These are phyloP conservation scores for Truncatella angustata DNA, from an alignment of 2,329 filamentous ascomycete genomes.

Conservation along the genomic window DNA sequence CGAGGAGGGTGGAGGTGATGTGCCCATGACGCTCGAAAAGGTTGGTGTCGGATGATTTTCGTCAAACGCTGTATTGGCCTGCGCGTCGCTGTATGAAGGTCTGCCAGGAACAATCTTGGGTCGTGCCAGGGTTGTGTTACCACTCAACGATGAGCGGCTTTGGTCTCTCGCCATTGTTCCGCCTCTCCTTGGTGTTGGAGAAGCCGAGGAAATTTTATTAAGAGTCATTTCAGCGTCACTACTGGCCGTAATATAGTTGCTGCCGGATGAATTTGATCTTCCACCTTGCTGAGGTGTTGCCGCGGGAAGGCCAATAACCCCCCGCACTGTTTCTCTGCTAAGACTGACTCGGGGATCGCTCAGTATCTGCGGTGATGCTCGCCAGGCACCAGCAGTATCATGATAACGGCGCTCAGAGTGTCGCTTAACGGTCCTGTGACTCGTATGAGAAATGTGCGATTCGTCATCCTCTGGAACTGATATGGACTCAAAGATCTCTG, in stretches of 20 bases:
- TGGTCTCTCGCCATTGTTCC: conserved; percentile 25
- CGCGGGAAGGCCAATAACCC: conserved; percentile 28
- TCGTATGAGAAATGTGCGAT: conserved; percentile 23
- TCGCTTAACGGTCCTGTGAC: conserved; percentile 40
- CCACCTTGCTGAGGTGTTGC: conserved; percentile 9
- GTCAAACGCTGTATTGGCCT: conserved; percentile 21
- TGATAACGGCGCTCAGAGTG: conserved; percentile 38
- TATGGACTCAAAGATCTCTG: conserved; percentile 30
- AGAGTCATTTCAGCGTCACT: conserved; percentile 43
- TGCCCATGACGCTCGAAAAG: conserved; percentile 25
- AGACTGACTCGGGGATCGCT: conserved; percentile 41
- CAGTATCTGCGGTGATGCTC: conserved; percentile 33
- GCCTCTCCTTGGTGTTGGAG: conserved; percentile 30
- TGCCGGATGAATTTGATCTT: conserved; percentile 24
- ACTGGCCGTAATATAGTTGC: conserved; percentile 27
- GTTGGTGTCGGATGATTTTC: conserved; percentile 25
- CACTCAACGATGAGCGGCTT: conserved; percentile 13
- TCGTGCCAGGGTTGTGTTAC: conserved; percentile 17
- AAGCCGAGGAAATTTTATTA: conserved; percentile 37
- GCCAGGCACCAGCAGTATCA: conserved; percentile 43
- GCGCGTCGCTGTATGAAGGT: conserved; percentile 32
- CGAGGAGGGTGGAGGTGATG: conserved; percentile 28
- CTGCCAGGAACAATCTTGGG: conserved; percentile 29
- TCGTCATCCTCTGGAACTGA: conserved; percentile 28
- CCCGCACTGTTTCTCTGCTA: conserved; percentile 37